Evolutionary conservation across 2,329 filamentous ascomycete genomes (phyloP).

Genomic region (Trematosphaeria pertusa): DNA sequence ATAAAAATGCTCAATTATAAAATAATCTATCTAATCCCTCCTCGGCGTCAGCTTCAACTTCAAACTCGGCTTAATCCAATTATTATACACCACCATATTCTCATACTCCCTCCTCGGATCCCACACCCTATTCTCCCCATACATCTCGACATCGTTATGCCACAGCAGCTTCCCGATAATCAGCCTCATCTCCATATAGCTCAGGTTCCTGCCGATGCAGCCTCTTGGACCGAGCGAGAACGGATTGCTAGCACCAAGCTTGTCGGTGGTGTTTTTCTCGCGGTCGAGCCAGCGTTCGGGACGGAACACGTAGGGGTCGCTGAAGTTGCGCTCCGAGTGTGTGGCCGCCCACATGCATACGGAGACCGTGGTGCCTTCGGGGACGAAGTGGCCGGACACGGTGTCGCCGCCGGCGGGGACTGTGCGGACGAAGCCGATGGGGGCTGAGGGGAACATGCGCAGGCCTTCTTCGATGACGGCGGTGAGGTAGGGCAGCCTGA

Average conservation of each 20-base stretch:
- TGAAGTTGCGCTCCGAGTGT: too few relatives aligned
- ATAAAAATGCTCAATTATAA: too few relatives aligned
- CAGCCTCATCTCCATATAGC: constrained; percentile 28
- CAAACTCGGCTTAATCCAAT: constrained; percentile 25
- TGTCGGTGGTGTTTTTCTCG: constrained; percentile 16
- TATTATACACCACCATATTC: constrained; percentile 29
- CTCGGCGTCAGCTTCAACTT: constrained; percentile 25
- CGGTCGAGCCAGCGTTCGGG: constrained; percentile 34
- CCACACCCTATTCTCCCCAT: constrained; percentile 19
- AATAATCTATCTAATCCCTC: too few relatives aligned
- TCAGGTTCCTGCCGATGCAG: constrained; percentile 25
- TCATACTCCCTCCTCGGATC: constrained; percentile 21
- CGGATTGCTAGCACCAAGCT: constrained; percentile 20
- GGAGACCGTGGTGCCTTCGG: constrained; percentile 16
- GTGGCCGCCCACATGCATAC: constrained; percentile 4
- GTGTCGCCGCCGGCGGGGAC: constrained; percentile 26
- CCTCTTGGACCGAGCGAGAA: constrained; percentile 26
- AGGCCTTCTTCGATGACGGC: constrained; percentile 39
- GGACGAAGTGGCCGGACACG: constrained; percentile 21
- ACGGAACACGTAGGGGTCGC: constrained; percentile 22
- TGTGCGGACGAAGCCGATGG: constrained; percentile 20
- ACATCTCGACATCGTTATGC: constrained; percentile 23
- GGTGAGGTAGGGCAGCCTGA: constrained; percentile 26
- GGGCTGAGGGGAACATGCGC: constrained; percentile 32
- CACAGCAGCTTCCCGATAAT: constrained; percentile 23